Percentiles rank a stretch among this genome's conserved stretches.
phyloP scores from a whole-genome alignment of 441 rosid species.

The Rhodomyrtus psidioides region DNA sequence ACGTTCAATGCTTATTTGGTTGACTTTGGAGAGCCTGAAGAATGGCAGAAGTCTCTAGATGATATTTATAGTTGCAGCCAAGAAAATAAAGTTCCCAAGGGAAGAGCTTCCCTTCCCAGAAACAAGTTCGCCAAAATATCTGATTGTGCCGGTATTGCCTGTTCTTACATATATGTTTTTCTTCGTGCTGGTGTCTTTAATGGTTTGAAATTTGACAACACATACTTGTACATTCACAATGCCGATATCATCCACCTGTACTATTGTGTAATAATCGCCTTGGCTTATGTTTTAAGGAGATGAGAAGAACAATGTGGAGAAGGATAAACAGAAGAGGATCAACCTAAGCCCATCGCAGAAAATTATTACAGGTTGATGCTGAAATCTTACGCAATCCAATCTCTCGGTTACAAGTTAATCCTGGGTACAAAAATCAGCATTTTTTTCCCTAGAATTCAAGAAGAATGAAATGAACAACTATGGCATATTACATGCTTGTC shows the following conservation, averaged over 20 bases:
- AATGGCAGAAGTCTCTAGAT: too few species aligned
- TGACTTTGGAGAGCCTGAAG: not conserved
- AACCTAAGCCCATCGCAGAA: not conserved
- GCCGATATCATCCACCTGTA: not conserved
- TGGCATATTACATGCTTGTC: constrained; percentile 16
- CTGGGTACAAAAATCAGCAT: not conserved
- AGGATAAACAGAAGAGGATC: not conserved
- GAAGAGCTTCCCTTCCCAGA: too few species aligned
- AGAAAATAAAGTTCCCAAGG: too few species aligned
- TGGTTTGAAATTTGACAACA: not conserved
- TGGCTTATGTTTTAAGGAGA: not conserved
- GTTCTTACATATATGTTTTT: too few species aligned
- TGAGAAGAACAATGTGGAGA: not conserved
- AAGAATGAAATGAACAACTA: constrained; percentile 39
- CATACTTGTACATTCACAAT: not conserved
- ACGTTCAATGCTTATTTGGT: not conserved
- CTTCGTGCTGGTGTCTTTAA: not conserved
- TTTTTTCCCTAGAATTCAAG: constrained; percentile 34
- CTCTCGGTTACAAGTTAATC: not conserved
- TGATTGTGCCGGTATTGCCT: too few species aligned
- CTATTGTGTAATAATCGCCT: not conserved
- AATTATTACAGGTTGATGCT: not conserved
- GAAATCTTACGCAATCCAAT: not conserved
- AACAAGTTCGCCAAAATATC: too few species aligned
- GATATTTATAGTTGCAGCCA: too few species aligned